Base-by-base conservation (phyloP, 768 basidiomycete species). In the Neoboletus brunneissimus region DNA sequence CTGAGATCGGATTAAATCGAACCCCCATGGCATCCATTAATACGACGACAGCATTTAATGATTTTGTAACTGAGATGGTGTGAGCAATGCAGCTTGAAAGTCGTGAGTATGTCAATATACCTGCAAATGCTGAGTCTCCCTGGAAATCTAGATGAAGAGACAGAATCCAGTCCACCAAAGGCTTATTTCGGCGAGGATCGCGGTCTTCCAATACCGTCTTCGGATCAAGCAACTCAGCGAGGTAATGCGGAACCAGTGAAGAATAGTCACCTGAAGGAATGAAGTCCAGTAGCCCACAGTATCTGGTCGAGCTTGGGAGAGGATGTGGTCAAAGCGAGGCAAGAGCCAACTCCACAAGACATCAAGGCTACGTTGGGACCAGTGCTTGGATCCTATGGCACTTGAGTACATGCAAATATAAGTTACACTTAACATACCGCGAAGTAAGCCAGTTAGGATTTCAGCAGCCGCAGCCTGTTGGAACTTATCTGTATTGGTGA, bases 51-150 rank as follows among this genome's bases (percentile, higher is more conserved):
- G 89, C 71, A 35, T 83, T 77, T 6, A 94, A 75, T 1, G 89
- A 74, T 67, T 94, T 94, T 62, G 80, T 87, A 79, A 91, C 92
- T 94, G 64, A 23, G 56, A 50, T 49, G 29, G 43, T 35, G 46
- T 63, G 27, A 70, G 55, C 22, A 34, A 50, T 57, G 32, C 18
- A 42, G 7, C 11, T 42, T 12, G 12, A 13, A 25, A 11, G 7
- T 16, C 41, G 22, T 20, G 46, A 20, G 59, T 41, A 41, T 32
- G 37, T 32, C 20, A 34, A 76, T 83, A 67, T 74, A 90, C 92
- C 87, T 60, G 87, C 82, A 69, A 97, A 97, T 3, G 91, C 90
- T 29, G 92, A 96, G 60, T 91, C 89, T 45, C 86, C 83, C 35
- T 82, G 81, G 69, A 95, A 91, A 60, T 97, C 94, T 5, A 93